Conservation (phyloP, 768 basidiomycete genomes). For the Agrocybe praecox region DNA sequence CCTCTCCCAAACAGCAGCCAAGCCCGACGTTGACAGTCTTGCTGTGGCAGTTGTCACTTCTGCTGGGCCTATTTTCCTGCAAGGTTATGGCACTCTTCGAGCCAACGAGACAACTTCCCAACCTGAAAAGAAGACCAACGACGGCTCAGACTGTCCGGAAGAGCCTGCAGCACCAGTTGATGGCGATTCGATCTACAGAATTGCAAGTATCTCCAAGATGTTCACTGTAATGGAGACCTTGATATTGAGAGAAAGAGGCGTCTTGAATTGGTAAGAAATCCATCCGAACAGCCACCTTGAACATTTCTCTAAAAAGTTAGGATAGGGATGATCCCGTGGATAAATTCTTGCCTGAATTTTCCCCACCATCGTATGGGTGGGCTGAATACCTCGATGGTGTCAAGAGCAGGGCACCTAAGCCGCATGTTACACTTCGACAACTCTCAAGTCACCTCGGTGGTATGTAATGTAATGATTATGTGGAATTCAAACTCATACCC, state of each 20-base stretch:
- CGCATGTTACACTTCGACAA: conserved; percentile 40
- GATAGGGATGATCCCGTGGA: conserved; percentile 53
- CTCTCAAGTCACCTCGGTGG: conserved; percentile 43
- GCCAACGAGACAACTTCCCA: conserved; percentile 43
- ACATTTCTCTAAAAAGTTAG: background rate
- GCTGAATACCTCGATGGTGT: conserved; percentile 26
- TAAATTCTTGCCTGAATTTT: conserved; percentile 43
- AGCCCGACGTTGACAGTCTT: conserved; percentile 48
- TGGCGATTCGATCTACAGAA: conserved; percentile 50
- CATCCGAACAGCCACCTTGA: background rate
- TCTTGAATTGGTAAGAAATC: conserved; percentile 36
- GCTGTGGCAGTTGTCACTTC: conserved; percentile 52
- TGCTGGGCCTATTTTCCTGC: conserved; percentile 45
- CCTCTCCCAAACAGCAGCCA: conserved; percentile 27
- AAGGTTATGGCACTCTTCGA: conserved; percentile 40
- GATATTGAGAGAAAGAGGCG: conserved; percentile 48
- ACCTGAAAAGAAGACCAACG: background rate
- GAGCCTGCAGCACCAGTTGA: conserved; percentile 22
- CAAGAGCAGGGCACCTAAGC: conserved; percentile 7
- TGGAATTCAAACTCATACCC: background rate
- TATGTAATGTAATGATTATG: conserved; percentile 14
- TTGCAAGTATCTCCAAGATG: conserved; percentile 55
- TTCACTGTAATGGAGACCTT: conserved; percentile 51
- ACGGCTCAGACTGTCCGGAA: background rate
- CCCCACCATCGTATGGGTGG: conserved; percentile 35